Base-by-base conservation (phyloP, 768 basidiomycete genomes). In the Dacryopinax primogenitus region DNA sequence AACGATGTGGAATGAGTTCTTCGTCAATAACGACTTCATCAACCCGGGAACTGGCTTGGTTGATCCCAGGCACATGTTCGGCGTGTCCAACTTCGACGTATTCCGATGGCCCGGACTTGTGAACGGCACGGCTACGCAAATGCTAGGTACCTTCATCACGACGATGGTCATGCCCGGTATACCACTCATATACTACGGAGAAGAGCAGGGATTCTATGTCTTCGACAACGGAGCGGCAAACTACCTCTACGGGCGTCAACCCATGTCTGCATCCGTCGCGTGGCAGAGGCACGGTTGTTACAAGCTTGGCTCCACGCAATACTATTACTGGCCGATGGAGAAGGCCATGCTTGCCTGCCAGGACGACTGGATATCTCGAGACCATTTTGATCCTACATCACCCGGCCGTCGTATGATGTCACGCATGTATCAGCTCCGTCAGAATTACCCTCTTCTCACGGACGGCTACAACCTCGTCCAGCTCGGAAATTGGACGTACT, bases 271-370 rank as follows among this genome's bases (percentile, higher is more conserved):
- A 66, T 88, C 80, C 73, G 83, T 77, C 62, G 92, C 92, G 2
- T 96, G 93, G 93, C 87, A 92, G 72, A 84, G 88, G 34, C 93
- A 96, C 72, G 92, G 92, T 3, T 96, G 93, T 75, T 96, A 96
- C 74, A 80, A 79, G 47, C 83, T 95, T 34, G 93, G 93, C 12
- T 95, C 93, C 7, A 80, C 83, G 67, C 93, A 95, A 72, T 96
- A 93, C 77, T 96, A 88, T 81, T 92, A 95, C 76, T 89, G 94
- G 83, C 88, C 88, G 1, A 79, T 94, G 69, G 86, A 88, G 64
- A 84, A 84, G 70, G 76, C 88, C 1, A 73, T 92, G 33, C 77
- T 92, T 18, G 93, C 92, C 51, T 96, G 93, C 73, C 70, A 86
- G 51, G 91, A 95, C 71, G 85, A 89, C 69, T 93, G 89, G 90